Conservation (phyloP, 2,329 filamentous ascomycete genomes). For the Macrophomina tecta region DNA sequence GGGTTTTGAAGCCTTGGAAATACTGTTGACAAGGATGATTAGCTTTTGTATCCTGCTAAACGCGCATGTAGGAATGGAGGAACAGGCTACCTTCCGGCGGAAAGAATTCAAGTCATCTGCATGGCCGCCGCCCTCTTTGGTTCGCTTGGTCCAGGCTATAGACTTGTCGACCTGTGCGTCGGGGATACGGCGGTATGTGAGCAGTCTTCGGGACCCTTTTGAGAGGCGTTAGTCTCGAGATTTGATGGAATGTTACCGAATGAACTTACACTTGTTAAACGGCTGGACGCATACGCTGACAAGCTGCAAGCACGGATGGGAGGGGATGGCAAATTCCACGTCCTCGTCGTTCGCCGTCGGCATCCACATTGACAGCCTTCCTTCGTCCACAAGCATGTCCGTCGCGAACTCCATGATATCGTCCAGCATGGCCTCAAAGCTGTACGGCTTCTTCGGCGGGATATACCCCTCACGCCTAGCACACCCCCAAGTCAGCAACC, state of each 20-base stretch:
- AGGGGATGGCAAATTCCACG: slow-evolving; percentile 76
- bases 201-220: slow-evolving; percentile 80
- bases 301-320: slow-evolving; percentile 75
- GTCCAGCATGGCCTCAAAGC: slow-evolving; percentile 86
- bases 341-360: slow-evolving; percentile 72
- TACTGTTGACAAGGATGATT: slow-evolving; percentile 33
- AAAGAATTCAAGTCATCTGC: slow-evolving; percentile 74
- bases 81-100: slow-evolving; percentile 55
- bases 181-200: slow-evolving; percentile 79
- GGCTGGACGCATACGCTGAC: slow-evolving; percentile 80
- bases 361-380: slow-evolving; percentile 94
- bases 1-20: slow-evolving; percentile 48
- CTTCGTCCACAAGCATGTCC: slow-evolving; percentile 75
- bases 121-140: slow-evolving; percentile 52
- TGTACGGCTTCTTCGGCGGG: slow-evolving; percentile 89
- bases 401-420: slow-evolving; percentile 87
- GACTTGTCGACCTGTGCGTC: slow-evolving; percentile 38
- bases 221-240: slow-evolving; percentile 40
- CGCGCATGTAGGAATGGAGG: not conserved
- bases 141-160: slow-evolving; percentile 34
- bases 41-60: not conserved
- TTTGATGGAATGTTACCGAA: slow-evolving; percentile 48
- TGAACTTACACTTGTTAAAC: slow-evolving; percentile 73
- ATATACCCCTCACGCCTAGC: slow-evolving; percentile 70
- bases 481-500: not conserved